Base-by-base conservation (phyloP, 2,329 filamentous ascomycete genomes). In the Xylariales sp. region DNA sequence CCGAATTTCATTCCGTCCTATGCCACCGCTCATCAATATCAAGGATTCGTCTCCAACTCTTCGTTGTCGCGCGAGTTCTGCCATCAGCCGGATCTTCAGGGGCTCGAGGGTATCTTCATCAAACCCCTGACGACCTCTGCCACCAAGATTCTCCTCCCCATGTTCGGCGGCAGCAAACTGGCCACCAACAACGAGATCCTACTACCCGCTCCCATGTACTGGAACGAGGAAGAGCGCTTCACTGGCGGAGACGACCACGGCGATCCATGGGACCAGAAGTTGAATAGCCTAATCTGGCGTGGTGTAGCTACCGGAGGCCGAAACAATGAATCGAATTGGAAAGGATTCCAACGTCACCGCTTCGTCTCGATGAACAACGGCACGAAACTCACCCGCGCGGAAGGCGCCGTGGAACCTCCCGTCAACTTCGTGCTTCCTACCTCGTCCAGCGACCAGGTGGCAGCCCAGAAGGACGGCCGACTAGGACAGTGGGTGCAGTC, bases 331-430 rank as follows among this genome's bases (percentile, higher is more conserved):
- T 51, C 71, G 20, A 88, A 81, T 51, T 89, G 85, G 85, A 75
- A 69, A 9, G 75, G 79, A 0, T 88, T 88, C 54, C 84, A 89
- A 48, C 78, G 85, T 3, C 85, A 88, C 55, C 81, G 86, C 2
- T 86, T 89, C 55, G 74, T 88, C 2, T 70, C 79, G 33, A 84
- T 88, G 80, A 74, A 82, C 54, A 88, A 89, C 51, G 74, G 69
- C 9, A 84, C 81, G 6, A 72, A 70, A 43, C 66, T 85, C 4
- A 53, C 54, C 5, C 55, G 60, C 5, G 74, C 74, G 3, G 74
- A 82, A 49, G 52, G 61, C 3, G 63, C 62, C 10, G 39, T 52
- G 5, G 60, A 68, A 45, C 49, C 56, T 4, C 62, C 74, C 0
- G 57, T 69, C 43, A 81, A 81, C 57, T 82, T 79, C 50, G 70